Conservation (phyloP, 2,329 filamentous ascomycete species). For the Epichloe brachyelytri region DNA sequence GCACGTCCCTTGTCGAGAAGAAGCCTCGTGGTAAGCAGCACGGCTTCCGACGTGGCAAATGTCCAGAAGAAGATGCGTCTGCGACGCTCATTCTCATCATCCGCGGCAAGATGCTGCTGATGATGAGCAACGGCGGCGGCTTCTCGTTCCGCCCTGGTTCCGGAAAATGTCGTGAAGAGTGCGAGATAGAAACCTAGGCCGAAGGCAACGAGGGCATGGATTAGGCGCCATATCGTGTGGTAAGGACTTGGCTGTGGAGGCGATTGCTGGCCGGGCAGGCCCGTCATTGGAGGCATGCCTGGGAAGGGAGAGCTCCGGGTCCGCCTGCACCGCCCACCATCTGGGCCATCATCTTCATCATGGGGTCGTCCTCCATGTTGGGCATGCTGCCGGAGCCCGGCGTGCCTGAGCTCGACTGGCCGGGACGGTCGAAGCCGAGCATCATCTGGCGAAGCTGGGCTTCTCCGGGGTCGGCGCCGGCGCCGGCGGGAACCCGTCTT, state of each 20-base stretch:
- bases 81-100: constrained; percentile 19
- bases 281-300: constrained; percentile 29
- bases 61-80: constrained; percentile 53
- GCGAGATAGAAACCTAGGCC: constrained; percentile 59
- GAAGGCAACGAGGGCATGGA: constrained; percentile 61
- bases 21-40: constrained; percentile 58
- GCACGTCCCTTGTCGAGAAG: constrained; percentile 51
- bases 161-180: constrained; percentile 54
- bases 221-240: constrained; percentile 52
- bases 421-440: constrained; percentile 38
- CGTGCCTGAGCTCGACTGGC: constrained; percentile 11
- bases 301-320: constrained; percentile 21
- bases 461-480: constrained; percentile 29
- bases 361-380: constrained; percentile 20
- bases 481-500: constrained; percentile 12
- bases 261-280: constrained; percentile 23
- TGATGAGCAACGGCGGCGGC: constrained; percentile 19
- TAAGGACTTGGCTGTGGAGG: constrained; percentile 22
- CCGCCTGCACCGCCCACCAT: constrained; percentile 41
- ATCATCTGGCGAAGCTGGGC: constrained; percentile 53
- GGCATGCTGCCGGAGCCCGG: constrained; percentile 10
- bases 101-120: constrained; percentile 12
- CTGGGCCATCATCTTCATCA: constrained; percentile 60
- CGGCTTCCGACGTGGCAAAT: constrained; percentile 65
- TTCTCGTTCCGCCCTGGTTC: constrained; percentile 48